A percentile compares a stretch with the other conserved stretches of the same genome.
Evolutionary conservation across 768 basidiomycete species (phyloP).

Genomic region (Phaeotremella fagi): DNA sequence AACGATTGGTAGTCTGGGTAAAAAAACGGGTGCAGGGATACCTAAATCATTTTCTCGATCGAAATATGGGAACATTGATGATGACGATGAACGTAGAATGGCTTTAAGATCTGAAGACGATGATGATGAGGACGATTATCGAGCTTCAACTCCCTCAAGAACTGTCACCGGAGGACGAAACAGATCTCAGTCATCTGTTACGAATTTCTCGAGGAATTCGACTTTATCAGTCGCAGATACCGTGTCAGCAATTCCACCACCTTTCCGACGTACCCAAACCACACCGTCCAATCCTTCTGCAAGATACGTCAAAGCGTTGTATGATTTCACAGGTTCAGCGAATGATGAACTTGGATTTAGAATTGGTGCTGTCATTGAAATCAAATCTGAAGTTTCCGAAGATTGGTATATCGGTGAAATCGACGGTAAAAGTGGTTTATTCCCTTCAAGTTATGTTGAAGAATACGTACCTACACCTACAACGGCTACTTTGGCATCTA

Average conservation of each 20-base stretch:
- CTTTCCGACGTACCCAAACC: slow-evolving; percentile 27
- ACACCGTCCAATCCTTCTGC: slow-evolving; percentile 9
- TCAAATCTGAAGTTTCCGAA: slow-evolving; percentile 74
- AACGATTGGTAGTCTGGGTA: slow-evolving; percentile 44
- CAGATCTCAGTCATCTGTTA: slow-evolving; percentile 17
- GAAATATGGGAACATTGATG: slow-evolving; percentile 28
- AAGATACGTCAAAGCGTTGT: slow-evolving; percentile 59
- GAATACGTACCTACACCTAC: slow-evolving; percentile 41
- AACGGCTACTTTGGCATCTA: slow-evolving; percentile 22
- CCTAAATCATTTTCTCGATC: slow-evolving; percentile 12
- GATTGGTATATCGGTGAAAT: slow-evolving; percentile 88
- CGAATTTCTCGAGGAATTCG: neutral
- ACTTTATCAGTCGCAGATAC: slow-evolving; percentile 8
- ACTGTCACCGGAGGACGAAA: slow-evolving; percentile 14
- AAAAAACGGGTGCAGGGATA: slow-evolving; percentile 23
- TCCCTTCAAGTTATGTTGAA: slow-evolving; percentile 74
- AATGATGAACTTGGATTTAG: slow-evolving; percentile 73
- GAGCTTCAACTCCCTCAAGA: slow-evolving; percentile 1
- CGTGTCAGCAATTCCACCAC: slow-evolving; percentile 12
- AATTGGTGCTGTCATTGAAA: slow-evolving; percentile 67
- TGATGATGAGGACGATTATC: slow-evolving; percentile 20
- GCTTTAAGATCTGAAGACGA: slow-evolving; percentile 36
- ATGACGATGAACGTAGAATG: slow-evolving; percentile 16
- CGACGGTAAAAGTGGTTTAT: slow-evolving; percentile 65
- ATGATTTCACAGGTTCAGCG: slow-evolving; percentile 65